These are phyloP conservation scores for Hymenoscyphus linearis DNA, from an alignment of 2,329 filamentous ascomycete genomes.

Conservation along the genomic window DNA sequence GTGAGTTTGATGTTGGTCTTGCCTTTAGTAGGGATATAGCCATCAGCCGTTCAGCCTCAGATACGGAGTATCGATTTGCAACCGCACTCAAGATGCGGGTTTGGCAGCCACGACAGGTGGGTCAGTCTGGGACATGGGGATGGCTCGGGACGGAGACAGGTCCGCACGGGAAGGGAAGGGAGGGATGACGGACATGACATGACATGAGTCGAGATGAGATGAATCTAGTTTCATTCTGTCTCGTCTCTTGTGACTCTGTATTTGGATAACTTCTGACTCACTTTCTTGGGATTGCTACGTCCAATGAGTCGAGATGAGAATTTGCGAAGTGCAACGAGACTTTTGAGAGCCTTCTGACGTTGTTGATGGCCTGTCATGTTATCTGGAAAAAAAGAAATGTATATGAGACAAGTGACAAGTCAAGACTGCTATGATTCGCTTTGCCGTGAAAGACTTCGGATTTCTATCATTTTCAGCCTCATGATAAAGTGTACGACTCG, in stretches of 20 bases:
- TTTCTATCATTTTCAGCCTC: background rate
- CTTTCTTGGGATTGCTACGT: background rate
- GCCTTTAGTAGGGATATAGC: too few relatives aligned
- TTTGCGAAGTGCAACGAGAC: background rate
- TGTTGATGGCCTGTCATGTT: background rate
- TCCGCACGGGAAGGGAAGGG: background rate
- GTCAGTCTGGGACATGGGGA: background rate
- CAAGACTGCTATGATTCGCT: too few relatives aligned
- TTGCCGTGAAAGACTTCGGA: too few relatives aligned
- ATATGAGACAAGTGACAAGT: too few relatives aligned
- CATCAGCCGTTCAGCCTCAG: background rate
- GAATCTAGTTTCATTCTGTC: background rate
- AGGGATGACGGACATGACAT: background rate
- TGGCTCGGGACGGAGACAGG: background rate
- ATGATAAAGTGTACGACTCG: background rate
- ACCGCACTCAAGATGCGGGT: background rate
- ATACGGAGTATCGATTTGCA: background rate
- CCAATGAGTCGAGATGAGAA: background rate
- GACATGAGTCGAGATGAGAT: background rate
- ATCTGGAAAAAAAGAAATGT: background rate
- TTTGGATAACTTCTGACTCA: background rate
- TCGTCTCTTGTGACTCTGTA: background rate
- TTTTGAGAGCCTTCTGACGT: background rate
- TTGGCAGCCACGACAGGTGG: background rate
- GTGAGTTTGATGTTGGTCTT: too few relatives aligned